A percentile compares a stretch with the other conserved stretches of the same genome.
These are phyloP conservation scores for Xerocomus nothofagi DNA, from an alignment of 1,284 basidiomycete genomes.

Conservation along the genomic window DNA sequence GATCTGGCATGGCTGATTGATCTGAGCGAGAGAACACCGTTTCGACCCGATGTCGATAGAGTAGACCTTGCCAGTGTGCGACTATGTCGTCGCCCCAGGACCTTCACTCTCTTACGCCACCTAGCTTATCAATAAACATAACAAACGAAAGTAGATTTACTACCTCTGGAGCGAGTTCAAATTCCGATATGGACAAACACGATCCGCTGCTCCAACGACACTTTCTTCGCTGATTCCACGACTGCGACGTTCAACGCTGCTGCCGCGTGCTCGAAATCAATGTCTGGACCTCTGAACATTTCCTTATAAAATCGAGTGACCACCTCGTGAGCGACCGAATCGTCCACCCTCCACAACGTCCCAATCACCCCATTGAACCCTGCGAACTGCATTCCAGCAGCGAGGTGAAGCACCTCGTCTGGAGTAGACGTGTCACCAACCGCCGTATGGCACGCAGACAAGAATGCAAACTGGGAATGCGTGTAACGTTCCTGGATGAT, in stretches of 20 bases:
- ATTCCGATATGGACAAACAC: not conserved
- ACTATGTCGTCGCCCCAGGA: too few relatives aligned
- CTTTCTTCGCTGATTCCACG: not conserved
- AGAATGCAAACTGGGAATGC: slow-evolving; percentile 1
- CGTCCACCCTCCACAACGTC: not conserved
- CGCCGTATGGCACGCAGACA: slow-evolving; percentile 1
- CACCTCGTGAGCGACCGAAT: not conserved
- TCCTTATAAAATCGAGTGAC: slow-evolving; percentile 7
- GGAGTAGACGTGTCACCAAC: not conserved
- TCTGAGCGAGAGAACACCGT: not conserved
- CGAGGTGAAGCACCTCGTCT: not conserved
- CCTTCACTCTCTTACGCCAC: too few relatives aligned
- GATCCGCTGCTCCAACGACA: slow-evolving; percentile 1
- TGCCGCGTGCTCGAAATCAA: slow-evolving; percentile 1
- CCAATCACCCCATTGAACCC: not conserved
- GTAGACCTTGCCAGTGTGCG: too few relatives aligned
- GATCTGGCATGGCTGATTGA: not conserved
- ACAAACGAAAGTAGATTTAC: too few relatives aligned
- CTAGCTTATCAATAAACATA: too few relatives aligned
- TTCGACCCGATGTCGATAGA: too few relatives aligned
- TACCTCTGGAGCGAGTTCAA: too few relatives aligned
- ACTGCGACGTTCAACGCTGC: not conserved
- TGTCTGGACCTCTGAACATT: not conserved
- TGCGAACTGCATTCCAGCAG: not conserved
- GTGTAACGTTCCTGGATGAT: slow-evolving; percentile 2